A percentile compares a stretch with the other conserved stretches of the same genome.
phyloP scores from a whole-genome alignment of 2,329 filamentous ascomycete species.

The Acrocalymma vagum region DNA sequence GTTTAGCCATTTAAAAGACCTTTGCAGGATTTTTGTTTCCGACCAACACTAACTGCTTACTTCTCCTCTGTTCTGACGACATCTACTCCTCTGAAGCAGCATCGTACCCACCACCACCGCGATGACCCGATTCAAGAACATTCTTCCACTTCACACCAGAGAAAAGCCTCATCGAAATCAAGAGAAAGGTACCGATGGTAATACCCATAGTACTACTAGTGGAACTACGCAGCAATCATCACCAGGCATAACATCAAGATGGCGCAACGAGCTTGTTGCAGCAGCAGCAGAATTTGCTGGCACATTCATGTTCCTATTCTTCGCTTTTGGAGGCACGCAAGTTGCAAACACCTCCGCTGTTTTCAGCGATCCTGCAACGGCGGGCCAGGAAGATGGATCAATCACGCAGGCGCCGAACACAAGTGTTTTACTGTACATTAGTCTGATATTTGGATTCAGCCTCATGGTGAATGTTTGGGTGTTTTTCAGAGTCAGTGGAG shows the following conservation, averaged over 20 bases:
- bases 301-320: conserved; percentile 52
- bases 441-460: conserved; percentile 47
- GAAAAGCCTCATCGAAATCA: conserved; percentile 2
- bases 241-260: conserved; percentile 21
- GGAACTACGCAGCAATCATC: neutral
- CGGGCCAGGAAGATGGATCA: conserved; percentile 29
- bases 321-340: conserved; percentile 48
- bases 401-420: conserved; percentile 43
- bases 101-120: conserved; percentile 58
- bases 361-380: conserved; percentile 24
- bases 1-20: no score
- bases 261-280: conserved; percentile 47
- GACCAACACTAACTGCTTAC: conserved; percentile 41
- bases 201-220: conserved; percentile 1
- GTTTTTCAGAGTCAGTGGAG: conserved; percentile 49
- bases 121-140: conserved; percentile 51
- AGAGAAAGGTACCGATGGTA: conserved; percentile 4
- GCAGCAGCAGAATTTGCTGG: conserved; percentile 47
- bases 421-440: conserved; percentile 45
- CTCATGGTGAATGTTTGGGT: conserved; percentile 52
- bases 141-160: conserved; percentile 12
- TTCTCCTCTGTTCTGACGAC: no score
- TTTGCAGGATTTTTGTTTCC: no score
- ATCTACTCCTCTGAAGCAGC: conserved; percentile 51
- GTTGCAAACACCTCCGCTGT: conserved; percentile 45